Conservation (phyloP, 2,329 filamentous ascomycete species). For the Xylariales sp. region DNA sequence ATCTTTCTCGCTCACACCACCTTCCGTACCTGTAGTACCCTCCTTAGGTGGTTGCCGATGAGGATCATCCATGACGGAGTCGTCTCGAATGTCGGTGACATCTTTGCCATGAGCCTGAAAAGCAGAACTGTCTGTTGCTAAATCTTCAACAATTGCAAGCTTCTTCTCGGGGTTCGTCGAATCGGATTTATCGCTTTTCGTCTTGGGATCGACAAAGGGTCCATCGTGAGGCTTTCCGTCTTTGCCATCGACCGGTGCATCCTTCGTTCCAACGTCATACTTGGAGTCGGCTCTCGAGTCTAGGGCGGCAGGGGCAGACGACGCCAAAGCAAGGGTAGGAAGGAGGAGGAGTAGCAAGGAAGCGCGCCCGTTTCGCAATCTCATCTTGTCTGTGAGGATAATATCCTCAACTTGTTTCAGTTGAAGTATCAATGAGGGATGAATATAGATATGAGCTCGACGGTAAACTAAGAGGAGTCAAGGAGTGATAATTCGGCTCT, state of each 20-base stretch:
- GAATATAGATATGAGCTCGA: too few species aligned
- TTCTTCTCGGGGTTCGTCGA: slow-evolving; percentile 30
- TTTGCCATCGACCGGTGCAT: slow-evolving; percentile 85
- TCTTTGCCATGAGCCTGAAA: slow-evolving; percentile 58
- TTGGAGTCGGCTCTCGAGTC: slow-evolving; percentile 15
- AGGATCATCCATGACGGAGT: slow-evolving; percentile 93
- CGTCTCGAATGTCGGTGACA: slow-evolving; percentile 59
- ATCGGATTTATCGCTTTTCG: slow-evolving; percentile 29
- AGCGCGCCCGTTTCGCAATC: slow-evolving; percentile 18
- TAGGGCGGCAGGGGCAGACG: slow-evolving; percentile 14
- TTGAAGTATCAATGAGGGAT: too few species aligned
- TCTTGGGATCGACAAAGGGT: slow-evolving; percentile 64
- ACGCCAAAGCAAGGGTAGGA: slow-evolving; percentile 18
- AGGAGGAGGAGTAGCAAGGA: slow-evolving; percentile 22
- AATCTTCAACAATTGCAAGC: slow-evolving; percentile 42
- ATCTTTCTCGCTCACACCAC: slow-evolving; percentile 82
- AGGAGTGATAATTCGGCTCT: too few species aligned
- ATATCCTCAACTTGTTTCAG: too few species aligned
- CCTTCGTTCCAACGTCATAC: slow-evolving; percentile 52
- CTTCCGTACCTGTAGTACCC: slow-evolving; percentile 84
- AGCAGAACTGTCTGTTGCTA: slow-evolving; percentile 46
- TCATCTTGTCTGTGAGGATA: slow-evolving; percentile 24
- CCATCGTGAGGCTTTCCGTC: slow-evolving; percentile 93
- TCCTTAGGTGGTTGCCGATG: slow-evolving; percentile 71
- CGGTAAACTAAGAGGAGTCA: too few species aligned